Evolutionary conservation across 1,284 basidiomycete genomes (phyloP).

Genomic region (Ceratobasidium sp.): DNA sequence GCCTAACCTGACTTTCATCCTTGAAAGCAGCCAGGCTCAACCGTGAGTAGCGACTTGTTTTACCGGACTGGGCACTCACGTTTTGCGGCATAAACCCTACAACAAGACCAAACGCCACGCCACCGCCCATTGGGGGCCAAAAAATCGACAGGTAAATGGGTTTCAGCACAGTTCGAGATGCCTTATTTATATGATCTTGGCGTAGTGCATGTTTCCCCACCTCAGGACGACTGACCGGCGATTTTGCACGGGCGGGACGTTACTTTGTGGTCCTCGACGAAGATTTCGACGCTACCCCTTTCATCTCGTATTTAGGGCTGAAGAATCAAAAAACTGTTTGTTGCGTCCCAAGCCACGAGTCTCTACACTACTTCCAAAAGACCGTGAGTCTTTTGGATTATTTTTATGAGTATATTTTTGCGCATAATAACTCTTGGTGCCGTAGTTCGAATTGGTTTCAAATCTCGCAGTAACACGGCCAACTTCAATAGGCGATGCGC

Average conservation of each 20-base stretch:
- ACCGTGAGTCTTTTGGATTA: neutral
- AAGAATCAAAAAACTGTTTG: neutral
- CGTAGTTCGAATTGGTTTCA: neutral
- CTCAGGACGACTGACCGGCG: neutral
- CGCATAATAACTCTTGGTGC: neutral
- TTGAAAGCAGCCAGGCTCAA: neutral
- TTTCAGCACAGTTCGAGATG: neutral
- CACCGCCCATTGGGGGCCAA: neutral
- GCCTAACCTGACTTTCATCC: neutral
- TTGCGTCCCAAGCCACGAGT: neutral
- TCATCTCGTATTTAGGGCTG: neutral
- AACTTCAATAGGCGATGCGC: no score
- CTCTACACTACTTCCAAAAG: neutral
- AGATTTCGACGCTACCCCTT: neutral
- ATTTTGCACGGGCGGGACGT: neutral
- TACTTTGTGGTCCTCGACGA: constrained; percentile 14
- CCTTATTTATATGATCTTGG: neutral
- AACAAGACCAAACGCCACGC: neutral
- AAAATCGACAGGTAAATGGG: neutral
- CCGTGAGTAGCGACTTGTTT: neutral
- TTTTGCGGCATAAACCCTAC: neutral
- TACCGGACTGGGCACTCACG: neutral
- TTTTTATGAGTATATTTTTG: no score
- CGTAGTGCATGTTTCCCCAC: neutral
- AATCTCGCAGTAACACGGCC: no score